phyloP scores from a whole-genome alignment of 495 filamentous ascomycete species.

The Podospora comata region DNA sequence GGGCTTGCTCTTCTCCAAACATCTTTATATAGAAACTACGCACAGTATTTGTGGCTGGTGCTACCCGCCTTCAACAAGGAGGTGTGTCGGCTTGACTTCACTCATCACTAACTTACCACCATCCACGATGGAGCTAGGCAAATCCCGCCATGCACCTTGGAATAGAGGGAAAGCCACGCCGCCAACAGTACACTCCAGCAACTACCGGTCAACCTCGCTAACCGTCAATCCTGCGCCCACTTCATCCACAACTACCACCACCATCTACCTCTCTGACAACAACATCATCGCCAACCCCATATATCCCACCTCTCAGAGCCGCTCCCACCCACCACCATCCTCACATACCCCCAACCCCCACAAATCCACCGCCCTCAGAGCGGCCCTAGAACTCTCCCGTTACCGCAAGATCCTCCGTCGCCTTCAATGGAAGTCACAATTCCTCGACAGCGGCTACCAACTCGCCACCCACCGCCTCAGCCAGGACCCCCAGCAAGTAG shows the following conservation, averaged over 20 bases:
- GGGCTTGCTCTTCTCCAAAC: not conserved
- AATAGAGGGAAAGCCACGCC: not conserved
- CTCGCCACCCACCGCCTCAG: constrained; percentile 39
- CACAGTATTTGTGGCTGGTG: too few relatives aligned
- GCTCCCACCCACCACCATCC: not conserved
- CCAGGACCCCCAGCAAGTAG: constrained; percentile 19
- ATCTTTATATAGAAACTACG: not conserved
- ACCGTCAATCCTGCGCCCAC: not conserved
- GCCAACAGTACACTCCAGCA: not conserved
- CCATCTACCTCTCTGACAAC: not conserved
- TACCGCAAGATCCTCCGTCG: constrained; percentile 56
- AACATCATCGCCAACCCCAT: not conserved
- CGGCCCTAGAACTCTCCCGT: constrained; percentile 48
- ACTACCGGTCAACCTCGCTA: not conserved
- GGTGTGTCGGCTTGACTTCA: not conserved
- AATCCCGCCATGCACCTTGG: not conserved
- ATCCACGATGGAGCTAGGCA: not conserved
- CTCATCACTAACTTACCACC: not conserved
- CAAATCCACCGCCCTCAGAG: constrained; percentile 2
- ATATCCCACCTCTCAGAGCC: not conserved
- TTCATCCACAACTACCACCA: not conserved
- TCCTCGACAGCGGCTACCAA: constrained; percentile 52
- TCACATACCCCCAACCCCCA: not conserved
- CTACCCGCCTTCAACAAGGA: not conserved
- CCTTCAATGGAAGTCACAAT: constrained; percentile 59